Evolutionary conservation across 148 eudicot genomes (phyloP), one percentile per base, ranked within the genome.

Genomic region (Camellia sinensis): DNA sequence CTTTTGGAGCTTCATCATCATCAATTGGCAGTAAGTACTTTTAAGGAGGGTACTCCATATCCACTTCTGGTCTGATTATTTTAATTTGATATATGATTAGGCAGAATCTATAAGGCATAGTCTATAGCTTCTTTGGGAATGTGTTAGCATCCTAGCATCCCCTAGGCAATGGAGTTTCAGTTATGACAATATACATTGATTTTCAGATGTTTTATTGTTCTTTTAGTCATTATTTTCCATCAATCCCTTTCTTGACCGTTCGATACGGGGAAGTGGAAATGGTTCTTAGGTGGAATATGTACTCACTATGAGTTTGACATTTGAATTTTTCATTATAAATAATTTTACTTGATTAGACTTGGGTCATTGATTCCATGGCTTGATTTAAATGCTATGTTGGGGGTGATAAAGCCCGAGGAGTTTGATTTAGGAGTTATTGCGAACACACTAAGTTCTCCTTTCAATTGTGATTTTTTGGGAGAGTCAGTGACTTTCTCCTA

Each of bases 21-120:
- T 75, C 98, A 65, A 89, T 91, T 89, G 92, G 95, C 50, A 87
- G 95, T 90, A 82, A 86, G 90, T 83, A 75, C 67, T 61, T 67
- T 53, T 63, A 46, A 29, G 7, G 37, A 41, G 19, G n/a, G 22
- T 56, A 19, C 43, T 15, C 64, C 46, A 40, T 73, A 7, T 37
- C 45, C 71, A 14, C 10, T 50, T 60, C 22, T 50, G 19, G 57
- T 73, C 21, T 6, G 6, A 13, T 21, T 7, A 45, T 22, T 65
- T 5, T 21, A 50, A 15, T 29, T 18, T 74, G 78, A 48, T 46
- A 21, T 73, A 57, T 54, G 70, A 66, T 46, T 48, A 3, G 61
- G 1, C 70, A 12, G 5, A 14, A 72, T 21, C 44, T 62, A 19
- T n/a, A 62, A 75, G 41, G 40, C 41, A n/a, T 15, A 12, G 50